Evolutionary conservation across 768 basidiomycete genomes (phyloP).

Genomic region (Hydnum rufescens): DNA sequence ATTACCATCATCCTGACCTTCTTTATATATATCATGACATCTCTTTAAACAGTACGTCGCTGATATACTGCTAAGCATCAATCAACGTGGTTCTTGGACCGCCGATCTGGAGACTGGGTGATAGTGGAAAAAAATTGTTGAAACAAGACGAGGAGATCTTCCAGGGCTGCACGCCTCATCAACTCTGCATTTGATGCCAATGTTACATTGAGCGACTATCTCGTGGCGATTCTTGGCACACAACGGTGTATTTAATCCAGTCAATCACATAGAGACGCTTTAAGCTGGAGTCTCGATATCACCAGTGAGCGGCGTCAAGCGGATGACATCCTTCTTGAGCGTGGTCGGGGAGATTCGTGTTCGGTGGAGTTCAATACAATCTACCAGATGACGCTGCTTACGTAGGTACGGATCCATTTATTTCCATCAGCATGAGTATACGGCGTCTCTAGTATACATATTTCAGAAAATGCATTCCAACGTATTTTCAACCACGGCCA

Average conservation of each 20-base stretch:
- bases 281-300: conserved; percentile 1
- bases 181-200: conserved; percentile 30
- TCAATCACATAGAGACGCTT: no score
- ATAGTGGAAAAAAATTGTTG: conserved; percentile 12
- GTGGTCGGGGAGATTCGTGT: conserved; percentile 23
- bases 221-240: conserved; percentile 8
- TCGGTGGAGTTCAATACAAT: conserved; percentile 12
- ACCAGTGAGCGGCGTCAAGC: conserved; percentile 5
- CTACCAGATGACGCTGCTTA: conserved; percentile 10
- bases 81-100: conserved; percentile 45
- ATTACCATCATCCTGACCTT: background rate
- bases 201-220: conserved; percentile 12
- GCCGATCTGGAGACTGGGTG: conserved; percentile 17
- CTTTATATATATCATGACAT: background rate
- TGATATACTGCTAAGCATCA: conserved; percentile 54
- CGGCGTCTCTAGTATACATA: background rate
- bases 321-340: conserved; percentile 32
- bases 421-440: no score
- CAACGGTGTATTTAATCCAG: no score
- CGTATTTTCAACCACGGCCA: no score
- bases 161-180: conserved; percentile 54
- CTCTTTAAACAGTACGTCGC: conserved; percentile 39
- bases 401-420: conserved; percentile 5
- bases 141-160: conserved; percentile 44
- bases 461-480: background rate